A percentile compares a stretch with the other conserved stretches of the same genome.
These are phyloP conservation scores for Tulasnella sp. DNA, from an alignment of 768 basidiomycete species.

Conservation along the genomic window DNA sequence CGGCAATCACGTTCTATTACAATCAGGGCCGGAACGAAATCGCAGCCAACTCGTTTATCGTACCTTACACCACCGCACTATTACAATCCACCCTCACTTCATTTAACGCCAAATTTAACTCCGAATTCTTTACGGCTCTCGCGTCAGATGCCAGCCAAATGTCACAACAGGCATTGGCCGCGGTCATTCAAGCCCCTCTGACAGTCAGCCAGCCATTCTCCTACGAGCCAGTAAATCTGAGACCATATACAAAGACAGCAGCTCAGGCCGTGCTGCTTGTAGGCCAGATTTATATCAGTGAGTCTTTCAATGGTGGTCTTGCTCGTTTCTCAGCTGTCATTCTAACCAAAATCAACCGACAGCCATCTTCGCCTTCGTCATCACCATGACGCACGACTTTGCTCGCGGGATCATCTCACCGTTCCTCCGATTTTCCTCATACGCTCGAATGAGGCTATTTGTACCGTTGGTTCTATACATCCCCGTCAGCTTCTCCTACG, in stretches of 20 bases:
- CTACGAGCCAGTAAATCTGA: constrained; percentile 35
- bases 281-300: constrained; percentile 31
- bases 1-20: constrained; percentile 42
- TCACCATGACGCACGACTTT: constrained; percentile 36
- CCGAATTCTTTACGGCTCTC: constrained; percentile 24
- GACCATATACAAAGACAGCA: constrained; percentile 34
- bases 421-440: constrained; percentile 38
- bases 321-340: not conserved
- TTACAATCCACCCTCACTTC: constrained; percentile 29
- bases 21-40: constrained; percentile 44
- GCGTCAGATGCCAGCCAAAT: constrained; percentile 36
- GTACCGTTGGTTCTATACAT: constrained; percentile 40
- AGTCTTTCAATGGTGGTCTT: constrained; percentile 32
- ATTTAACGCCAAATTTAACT: constrained; percentile 4
- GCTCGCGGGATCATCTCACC: constrained; percentile 39
- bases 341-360: not conserved
- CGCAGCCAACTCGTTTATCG: constrained; percentile 41
- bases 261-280: constrained; percentile 38
- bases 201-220: constrained; percentile 34
- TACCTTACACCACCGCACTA: constrained; percentile 38
- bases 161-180: constrained; percentile 42
- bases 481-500: constrained; percentile 42
- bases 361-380: constrained; percentile 13
- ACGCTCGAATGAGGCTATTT: constrained; percentile 38
- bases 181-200: constrained; percentile 35